phyloP scores from a whole-genome alignment of 306 rosid species.

The Vigna reflexopilosa region DNA sequence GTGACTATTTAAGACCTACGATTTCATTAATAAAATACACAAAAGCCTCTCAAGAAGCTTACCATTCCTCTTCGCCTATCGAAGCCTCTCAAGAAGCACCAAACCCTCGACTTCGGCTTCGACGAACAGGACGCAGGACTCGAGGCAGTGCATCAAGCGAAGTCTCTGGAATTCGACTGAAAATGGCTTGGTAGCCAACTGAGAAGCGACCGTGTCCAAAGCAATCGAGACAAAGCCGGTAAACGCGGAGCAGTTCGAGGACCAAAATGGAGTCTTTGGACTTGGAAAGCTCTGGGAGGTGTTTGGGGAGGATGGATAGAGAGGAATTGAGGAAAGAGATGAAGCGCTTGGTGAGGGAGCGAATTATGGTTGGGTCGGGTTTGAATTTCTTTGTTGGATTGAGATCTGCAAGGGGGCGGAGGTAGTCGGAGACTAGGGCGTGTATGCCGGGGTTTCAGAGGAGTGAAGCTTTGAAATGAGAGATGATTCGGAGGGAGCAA shows the following conservation, averaged over 20 bases:
- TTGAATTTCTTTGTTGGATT: constrained; percentile 40
- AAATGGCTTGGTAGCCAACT: constrained; percentile 68
- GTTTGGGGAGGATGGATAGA: constrained; percentile 71
- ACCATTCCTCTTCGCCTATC: constrained; percentile 32
- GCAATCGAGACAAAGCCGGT: constrained; percentile 71
- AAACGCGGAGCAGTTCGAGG: constrained; percentile 56
- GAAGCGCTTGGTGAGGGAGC: constrained; percentile 69
- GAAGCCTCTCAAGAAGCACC: constrained; percentile 60
- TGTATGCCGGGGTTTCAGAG: constrained; percentile 50
- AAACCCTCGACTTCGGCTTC: constrained; percentile 68
- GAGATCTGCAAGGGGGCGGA: constrained; percentile 61
- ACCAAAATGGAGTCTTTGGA: constrained; percentile 40
- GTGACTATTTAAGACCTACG: no score
- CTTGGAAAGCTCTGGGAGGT: constrained; percentile 54
- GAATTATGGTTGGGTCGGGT: constrained; percentile 52
- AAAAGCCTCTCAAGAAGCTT: constrained; percentile 39
- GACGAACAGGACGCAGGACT: constrained; percentile 47
- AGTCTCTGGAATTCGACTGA: constrained; percentile 61
- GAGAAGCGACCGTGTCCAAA: constrained; percentile 61
- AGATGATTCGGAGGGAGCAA: constrained; percentile 56
- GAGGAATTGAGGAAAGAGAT: constrained; percentile 60
- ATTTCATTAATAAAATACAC: no score
- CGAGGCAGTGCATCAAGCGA: constrained; percentile 66
- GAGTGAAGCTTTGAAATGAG: constrained; percentile 67
- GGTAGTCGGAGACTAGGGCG: constrained; percentile 56